phyloP scores from a whole-genome alignment of 495 filamentous ascomycete species.

The Daldinia caldariorum region DNA sequence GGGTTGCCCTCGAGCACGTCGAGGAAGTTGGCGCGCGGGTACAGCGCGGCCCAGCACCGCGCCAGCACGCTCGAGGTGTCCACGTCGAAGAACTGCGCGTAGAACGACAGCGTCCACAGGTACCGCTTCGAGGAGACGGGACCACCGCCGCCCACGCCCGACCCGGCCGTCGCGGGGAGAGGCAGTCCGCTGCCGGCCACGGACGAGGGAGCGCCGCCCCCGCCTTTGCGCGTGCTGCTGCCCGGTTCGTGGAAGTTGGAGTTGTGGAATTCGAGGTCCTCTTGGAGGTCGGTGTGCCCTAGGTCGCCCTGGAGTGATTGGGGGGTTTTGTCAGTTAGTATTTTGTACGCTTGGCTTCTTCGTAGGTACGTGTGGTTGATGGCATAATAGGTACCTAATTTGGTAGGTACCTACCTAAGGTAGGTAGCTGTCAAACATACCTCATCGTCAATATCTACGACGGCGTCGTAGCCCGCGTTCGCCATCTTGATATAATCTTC shows the following conservation, averaged over 20 bases:
- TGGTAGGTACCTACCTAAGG: no score
- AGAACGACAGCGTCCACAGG: constrained; percentile 93
- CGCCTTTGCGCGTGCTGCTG: constrained; percentile 63
- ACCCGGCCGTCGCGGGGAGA: neutral
- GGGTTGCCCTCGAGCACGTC: constrained; percentile 97
- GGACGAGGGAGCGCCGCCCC: neutral
- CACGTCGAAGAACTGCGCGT: constrained; percentile 97
- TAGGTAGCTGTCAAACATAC: constrained; percentile 53
- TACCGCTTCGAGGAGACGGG: constrained; percentile 74
- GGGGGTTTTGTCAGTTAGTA: neutral
- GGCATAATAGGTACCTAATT: no score
- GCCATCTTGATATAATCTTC: constrained; percentile 65
- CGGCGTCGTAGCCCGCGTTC: constrained; percentile 91
- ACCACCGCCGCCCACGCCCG: constrained; percentile 51
- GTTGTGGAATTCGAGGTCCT: constrained; percentile 98
- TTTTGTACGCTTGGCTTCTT: neutral
- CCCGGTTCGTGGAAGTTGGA: constrained; percentile 70
- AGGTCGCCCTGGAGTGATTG: constrained; percentile 79
- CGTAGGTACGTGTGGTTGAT: no score
- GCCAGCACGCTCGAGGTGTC: constrained; percentile 87
- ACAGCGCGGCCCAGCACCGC: constrained; percentile 84
- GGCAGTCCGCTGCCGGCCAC: neutral
- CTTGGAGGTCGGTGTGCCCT: constrained; percentile 96
- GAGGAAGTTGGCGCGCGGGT: constrained; percentile 91
- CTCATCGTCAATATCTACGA: constrained; percentile 95